Percentiles rank a stretch among this genome's conserved stretches.
Conservation (phyloP, 208 protist species). For the Leishmania martiniquensis region DNA sequence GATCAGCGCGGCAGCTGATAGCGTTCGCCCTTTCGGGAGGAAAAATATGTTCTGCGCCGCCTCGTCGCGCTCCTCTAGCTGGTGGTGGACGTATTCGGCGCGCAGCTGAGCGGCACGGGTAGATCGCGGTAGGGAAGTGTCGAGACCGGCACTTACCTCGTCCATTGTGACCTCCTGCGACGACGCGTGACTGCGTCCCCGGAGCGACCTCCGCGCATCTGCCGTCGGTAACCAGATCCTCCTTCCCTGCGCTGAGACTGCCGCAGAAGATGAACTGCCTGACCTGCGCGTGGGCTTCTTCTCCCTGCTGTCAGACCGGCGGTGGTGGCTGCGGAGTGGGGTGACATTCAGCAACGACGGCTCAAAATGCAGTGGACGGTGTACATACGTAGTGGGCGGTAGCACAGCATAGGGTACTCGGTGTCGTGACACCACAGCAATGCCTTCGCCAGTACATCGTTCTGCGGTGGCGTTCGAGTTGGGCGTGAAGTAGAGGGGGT, state of each 20-base stretch:
- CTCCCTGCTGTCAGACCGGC: background rate
- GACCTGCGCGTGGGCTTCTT: background rate
- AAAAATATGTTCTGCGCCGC: slow-evolving; percentile 23
- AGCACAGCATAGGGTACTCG: slow-evolving; percentile 1
- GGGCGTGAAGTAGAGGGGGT: slow-evolving; percentile 17
- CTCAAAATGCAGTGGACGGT: slow-evolving; percentile 22
- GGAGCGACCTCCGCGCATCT: background rate
- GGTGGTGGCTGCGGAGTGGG: background rate
- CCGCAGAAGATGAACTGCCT: too few species aligned
- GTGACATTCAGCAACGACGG: background rate
- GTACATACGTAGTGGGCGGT: slow-evolving; percentile 21
- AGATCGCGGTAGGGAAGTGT: slow-evolving; percentile 2
- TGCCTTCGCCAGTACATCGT: background rate
- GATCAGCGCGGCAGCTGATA: background rate
- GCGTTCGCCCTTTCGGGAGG: slow-evolving; percentile 1
- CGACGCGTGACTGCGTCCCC: slow-evolving; percentile 2
- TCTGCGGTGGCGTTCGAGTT: background rate
- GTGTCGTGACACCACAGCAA: background rate
- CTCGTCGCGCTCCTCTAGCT: slow-evolving; percentile 21
- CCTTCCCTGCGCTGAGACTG: background rate
- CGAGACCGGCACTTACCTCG: background rate
- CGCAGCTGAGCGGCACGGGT: slow-evolving; percentile 30
- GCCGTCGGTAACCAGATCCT: background rate
- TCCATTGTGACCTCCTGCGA: background rate
- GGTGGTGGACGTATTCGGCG: background rate